A percentile compares a stretch with the other conserved stretches of the same genome.
phyloP scores from a whole-genome alignment of 169 alveolate genomes.

The Besnoitia besnoiti region DNA sequence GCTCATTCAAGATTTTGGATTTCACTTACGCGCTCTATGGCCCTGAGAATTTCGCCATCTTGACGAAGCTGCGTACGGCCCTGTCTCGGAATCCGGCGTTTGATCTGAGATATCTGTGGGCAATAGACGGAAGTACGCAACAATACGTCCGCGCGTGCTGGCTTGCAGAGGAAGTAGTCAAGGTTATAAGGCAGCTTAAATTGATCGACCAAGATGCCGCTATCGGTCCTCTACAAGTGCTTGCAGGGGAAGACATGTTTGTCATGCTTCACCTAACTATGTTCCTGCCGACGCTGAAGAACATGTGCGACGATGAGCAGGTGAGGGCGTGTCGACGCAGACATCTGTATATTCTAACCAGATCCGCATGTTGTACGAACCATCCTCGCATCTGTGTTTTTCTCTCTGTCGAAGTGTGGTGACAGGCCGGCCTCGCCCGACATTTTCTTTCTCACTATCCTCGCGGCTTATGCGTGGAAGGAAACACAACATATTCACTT shows the following conservation, averaged over 20 bases:
- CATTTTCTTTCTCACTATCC: no score
- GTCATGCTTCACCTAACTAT: constrained; percentile 67
- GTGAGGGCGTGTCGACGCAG: no score
- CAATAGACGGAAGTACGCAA: not conserved
- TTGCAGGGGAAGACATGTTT: constrained; percentile 71
- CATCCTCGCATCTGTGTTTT: no score
- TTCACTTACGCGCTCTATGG: constrained; percentile 28
- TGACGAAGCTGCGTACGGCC: not conserved
- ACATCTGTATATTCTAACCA: no score
- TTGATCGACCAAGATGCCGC: constrained; percentile 12
- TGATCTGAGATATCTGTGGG: constrained; percentile 20
- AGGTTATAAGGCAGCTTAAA: constrained; percentile 29
- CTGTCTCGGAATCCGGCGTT: constrained; percentile 24
- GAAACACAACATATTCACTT: no score
- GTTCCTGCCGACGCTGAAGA: constrained; percentile 69
- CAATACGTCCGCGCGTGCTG: constrained; percentile 63
- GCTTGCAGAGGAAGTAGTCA: constrained; percentile 49
- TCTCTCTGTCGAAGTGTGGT: no score
- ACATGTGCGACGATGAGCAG: constrained; percentile 62
- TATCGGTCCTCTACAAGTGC: constrained; percentile 49
- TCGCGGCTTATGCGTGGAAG: no score
- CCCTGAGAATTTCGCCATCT: not conserved
- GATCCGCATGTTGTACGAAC: no score
- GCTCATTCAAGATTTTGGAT: constrained; percentile 9
- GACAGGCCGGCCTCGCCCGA: no score